A percentile compares a stretch with the other conserved stretches of the same genome.
Evolutionary conservation across 495 filamentous ascomycete genomes (phyloP).

Genomic region (Pseudomonodictys pantanalensis): DNA sequence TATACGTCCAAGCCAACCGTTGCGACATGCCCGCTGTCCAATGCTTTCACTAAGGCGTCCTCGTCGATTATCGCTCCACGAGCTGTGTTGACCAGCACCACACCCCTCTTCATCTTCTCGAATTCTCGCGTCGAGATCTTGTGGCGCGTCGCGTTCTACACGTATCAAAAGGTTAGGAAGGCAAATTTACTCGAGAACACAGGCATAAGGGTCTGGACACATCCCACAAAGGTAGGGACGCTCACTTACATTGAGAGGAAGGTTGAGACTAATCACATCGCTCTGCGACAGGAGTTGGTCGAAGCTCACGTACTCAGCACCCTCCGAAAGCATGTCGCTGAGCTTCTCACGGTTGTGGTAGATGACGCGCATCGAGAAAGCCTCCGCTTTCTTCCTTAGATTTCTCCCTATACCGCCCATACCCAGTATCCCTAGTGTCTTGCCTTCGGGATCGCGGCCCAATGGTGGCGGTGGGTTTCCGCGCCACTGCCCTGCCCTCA

Average conservation of each 20-base stretch:
- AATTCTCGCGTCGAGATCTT: constrained; percentile 64
- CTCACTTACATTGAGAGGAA: constrained; percentile 66
- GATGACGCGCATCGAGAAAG: constrained; percentile 61
- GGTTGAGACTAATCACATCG: constrained; percentile 74
- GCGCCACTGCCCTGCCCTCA: constrained; percentile 60
- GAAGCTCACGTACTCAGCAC: constrained; percentile 65
- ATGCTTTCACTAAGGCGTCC: constrained; percentile 61
- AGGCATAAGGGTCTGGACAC: too few relatives aligned
- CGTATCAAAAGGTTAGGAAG: too few relatives aligned
- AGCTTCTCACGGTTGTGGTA: constrained; percentile 65
- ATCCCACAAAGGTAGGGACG: not conserved
- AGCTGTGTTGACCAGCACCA: constrained; percentile 71
- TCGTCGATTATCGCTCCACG: constrained; percentile 71
- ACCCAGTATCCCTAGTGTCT: constrained; percentile 59
- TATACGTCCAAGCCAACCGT: constrained; percentile 67
- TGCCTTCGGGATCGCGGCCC: constrained; percentile 63
- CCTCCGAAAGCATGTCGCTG: constrained; percentile 54
- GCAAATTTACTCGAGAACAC: not conserved
- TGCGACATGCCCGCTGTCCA: constrained; percentile 60
- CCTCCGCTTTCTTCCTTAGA: constrained; percentile 61
- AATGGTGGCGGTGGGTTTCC: constrained; percentile 49
- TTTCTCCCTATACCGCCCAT: constrained; percentile 61
- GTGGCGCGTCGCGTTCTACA: constrained; percentile 59
- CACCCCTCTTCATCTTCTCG: constrained; percentile 65
- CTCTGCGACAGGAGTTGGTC: constrained; percentile 62